Evolutionary conservation across 2,329 filamentous ascomycete species (phyloP), one percentile per base, ranked within the genome.

Genomic region (Zymoseptoria tritici): DNA sequence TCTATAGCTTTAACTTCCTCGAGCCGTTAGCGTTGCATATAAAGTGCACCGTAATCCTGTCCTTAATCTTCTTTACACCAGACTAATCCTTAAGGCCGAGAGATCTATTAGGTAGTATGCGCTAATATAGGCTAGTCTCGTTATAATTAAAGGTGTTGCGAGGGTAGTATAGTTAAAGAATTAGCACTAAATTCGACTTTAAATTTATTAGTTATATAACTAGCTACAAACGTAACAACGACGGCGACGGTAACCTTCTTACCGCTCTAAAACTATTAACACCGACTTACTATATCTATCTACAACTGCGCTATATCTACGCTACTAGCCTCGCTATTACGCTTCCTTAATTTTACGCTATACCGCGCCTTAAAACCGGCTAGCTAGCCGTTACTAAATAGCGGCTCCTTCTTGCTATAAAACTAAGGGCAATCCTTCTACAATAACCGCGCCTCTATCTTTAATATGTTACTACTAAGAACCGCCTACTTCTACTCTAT

Each of bases 301-400:
- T 20, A 9, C 19, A 42, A 46, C 22, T 42, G 19, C 19, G 24
- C 31, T 21, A 57, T 24, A 52, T 57, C 50, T 51, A 51, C 51
- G 49, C 55, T 29, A 20, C 56, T 53, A 54, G 16, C 36, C 56
- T 61, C 54, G 50, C 56, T n/a, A 9, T 56, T 54, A 42, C 54
- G 42, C 7, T 55, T 53, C 20, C 42, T 53, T 51, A 49, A 31
- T 9, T 55, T 26, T 19, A 55, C 29, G 21, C 49, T 50, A 57
- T 56, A 56, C 16, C 21, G 13, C 3, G 0, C 42, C 21, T 56
- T 56, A 56, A 56, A 56, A 6, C 42, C 50, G 19, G 16, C 24
- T 9, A 56, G 36, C 54, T 49, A 56, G 19, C 50, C 56, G 24
- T 54, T 57, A 42, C 36, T 31, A 21, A 26, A 49, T 20, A 7